phyloP scores from a whole-genome alignment of 352 stramenopile genomes.

The Pythium biforme region DNA sequence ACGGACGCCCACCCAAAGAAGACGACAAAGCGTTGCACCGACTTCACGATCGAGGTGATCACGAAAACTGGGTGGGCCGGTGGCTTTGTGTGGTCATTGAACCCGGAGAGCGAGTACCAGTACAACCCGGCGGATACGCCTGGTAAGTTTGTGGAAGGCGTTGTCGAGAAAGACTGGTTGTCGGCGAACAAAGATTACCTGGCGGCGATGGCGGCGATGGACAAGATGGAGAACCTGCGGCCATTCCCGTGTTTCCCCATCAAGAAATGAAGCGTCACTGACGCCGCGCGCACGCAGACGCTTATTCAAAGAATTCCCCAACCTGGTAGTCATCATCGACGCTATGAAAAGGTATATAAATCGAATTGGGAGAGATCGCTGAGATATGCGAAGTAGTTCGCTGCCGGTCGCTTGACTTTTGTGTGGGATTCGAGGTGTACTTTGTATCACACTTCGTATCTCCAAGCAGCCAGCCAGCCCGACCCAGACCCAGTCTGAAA shows the following conservation, averaged over 20 bases:
- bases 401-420: too few species aligned
- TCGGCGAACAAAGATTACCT: conserved; percentile 46
- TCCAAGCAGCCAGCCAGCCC: too few species aligned
- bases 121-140: conserved; percentile 49
- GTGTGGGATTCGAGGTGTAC: too few species aligned
- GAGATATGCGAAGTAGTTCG: too few species aligned
- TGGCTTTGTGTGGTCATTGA: conserved; percentile 77
- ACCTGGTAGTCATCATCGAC: too few species aligned
- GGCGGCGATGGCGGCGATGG: conserved; percentile 42
- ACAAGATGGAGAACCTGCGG: conserved; percentile 45
- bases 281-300: too few species aligned
- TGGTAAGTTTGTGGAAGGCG: conserved; percentile 45
- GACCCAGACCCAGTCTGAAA: too few species aligned
- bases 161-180: conserved; percentile 61
- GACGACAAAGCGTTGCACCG: conserved; percentile 58
- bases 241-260: conserved; percentile 52
- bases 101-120: conserved; percentile 66
- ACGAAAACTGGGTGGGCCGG: conserved; percentile 43
- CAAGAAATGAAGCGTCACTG: background rate
- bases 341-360: too few species aligned
- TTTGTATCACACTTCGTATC: too few species aligned
- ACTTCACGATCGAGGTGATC: conserved; percentile 65
- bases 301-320: too few species aligned
- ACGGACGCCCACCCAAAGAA: conserved; percentile 52
- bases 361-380: too few species aligned